Conservation (phyloP, 352 stramenopile species). For the Pythium dissimile region DNA sequence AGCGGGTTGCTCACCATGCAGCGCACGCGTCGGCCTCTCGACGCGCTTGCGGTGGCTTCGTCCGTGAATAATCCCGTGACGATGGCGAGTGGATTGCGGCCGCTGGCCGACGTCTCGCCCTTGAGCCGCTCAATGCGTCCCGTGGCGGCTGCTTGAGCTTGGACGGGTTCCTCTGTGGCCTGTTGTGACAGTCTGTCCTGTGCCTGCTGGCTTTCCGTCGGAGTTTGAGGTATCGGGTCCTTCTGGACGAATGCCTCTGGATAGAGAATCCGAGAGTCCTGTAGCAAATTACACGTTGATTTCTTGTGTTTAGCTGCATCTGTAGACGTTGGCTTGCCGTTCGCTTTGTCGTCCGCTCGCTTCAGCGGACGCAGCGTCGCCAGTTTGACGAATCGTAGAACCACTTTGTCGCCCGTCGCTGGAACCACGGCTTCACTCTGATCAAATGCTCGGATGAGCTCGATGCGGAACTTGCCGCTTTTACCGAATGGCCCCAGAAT, state of each 20-base stretch:
- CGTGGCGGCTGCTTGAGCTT: neutral
- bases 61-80: constrained; percentile 50
- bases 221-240: neutral
- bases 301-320: neutral
- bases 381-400: constrained; percentile 66
- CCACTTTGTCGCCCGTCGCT: constrained; percentile 35
- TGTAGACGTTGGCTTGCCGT: neutral
- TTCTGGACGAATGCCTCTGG: constrained; percentile 39
- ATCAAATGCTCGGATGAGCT: constrained; percentile 21
- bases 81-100: constrained; percentile 64
- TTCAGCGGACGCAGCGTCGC: constrained; percentile 36
- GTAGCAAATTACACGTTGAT: constrained; percentile 28
- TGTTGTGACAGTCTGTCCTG: no score
- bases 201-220: neutral
- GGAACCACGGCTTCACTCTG: constrained; percentile 10
- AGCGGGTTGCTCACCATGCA: constrained; percentile 13
- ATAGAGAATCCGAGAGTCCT: constrained; percentile 43
- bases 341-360: constrained; percentile 1
- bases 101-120: constrained; percentile 56
- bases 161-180: neutral
- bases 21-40: constrained; percentile 24
- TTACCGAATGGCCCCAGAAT: constrained; percentile 81
- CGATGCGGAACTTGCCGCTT: constrained; percentile 68
- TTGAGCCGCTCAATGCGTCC: constrained; percentile 58
- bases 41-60: constrained; percentile 37